Conservation (phyloP, 306 rosid genomes). For the Prunus campanulata region DNA sequence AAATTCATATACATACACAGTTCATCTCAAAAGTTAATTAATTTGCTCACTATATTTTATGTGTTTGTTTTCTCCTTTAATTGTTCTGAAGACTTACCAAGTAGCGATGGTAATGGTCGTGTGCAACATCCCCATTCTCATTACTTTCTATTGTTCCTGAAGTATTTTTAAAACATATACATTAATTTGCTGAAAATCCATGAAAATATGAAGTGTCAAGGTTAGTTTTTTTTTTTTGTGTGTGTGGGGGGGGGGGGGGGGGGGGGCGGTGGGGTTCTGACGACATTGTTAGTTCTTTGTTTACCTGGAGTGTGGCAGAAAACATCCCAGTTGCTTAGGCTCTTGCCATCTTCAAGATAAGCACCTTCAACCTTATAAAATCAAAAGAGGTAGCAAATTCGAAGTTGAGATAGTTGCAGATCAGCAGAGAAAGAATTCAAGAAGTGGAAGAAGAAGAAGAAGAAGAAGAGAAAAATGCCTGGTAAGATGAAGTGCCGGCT, state of each 20-base stretch:
- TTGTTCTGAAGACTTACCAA: not conserved
- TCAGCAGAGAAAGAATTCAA: not conserved
- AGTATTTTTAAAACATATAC: not conserved
- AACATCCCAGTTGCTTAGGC: conserved; percentile 57
- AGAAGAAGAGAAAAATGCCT: conserved; percentile 21
- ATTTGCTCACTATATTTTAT: not conserved
- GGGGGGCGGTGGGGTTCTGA: no score
- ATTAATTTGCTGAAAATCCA: not conserved
- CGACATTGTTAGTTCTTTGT: not conserved
- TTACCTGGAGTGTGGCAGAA: conserved; percentile 53
- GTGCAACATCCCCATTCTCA: conserved; percentile 64
- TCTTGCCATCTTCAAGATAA: conserved; percentile 56
- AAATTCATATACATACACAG: not conserved
- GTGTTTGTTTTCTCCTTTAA: not conserved
- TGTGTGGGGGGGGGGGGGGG: no score
- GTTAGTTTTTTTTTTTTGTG: no score
- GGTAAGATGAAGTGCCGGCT: conserved; percentile 59
- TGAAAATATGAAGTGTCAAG: no score
- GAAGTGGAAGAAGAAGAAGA: not conserved
- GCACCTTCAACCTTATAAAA: conserved; percentile 54
- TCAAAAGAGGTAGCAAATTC: not conserved
- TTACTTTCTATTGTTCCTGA: conserved; percentile 44
- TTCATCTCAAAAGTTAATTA: not conserved
- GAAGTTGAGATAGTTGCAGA: not conserved
- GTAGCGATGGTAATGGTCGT: conserved; percentile 67